Evolutionary conservation across 768 basidiomycete genomes (phyloP).

Genomic region (Tylopilus rubrobrunneus): DNA sequence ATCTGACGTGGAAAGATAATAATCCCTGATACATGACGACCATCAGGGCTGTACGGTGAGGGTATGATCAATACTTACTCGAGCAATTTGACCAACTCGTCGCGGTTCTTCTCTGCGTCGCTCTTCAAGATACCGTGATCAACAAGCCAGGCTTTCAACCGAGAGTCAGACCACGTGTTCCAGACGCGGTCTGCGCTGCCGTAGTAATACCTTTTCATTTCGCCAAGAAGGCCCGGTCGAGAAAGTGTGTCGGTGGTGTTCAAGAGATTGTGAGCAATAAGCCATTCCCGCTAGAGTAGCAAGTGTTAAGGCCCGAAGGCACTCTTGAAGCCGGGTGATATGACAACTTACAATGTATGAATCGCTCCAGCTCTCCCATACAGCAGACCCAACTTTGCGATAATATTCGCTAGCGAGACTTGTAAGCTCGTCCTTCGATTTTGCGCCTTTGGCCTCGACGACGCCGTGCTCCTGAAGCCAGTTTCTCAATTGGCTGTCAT

Average conservation of each 20-base stretch:
- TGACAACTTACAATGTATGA: conserved; percentile 62
- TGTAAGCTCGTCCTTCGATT: conserved; percentile 62
- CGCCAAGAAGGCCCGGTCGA: conserved; percentile 50
- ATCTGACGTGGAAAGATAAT: conserved; percentile 60
- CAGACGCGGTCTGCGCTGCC: conserved; percentile 50
- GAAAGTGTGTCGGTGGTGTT: conserved; percentile 52
- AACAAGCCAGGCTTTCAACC: conserved; percentile 78
- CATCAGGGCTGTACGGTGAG: background rate
- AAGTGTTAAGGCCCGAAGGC: background rate
- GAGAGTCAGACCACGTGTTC: conserved; percentile 71
- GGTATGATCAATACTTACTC: conserved; percentile 38
- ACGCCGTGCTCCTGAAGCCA: conserved; percentile 78
- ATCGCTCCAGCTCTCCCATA: conserved; percentile 86
- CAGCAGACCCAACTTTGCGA: conserved; percentile 52
- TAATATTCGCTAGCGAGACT: conserved; percentile 68
- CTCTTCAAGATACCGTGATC: conserved; percentile 68
- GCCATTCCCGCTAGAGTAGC: conserved; percentile 68
- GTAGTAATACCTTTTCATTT: conserved; percentile 83
- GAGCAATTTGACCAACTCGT: conserved; percentile 76
- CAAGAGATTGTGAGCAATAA: conserved; percentile 72
- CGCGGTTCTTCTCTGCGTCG: conserved; percentile 59
- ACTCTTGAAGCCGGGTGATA: background rate
- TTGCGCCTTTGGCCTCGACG: conserved; percentile 52
- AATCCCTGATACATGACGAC: conserved; percentile 43
- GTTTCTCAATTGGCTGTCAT: conserved; percentile 64